phyloP scores from a whole-genome alignment of 495 filamentous ascomycete genomes.

The Lepidopterella palustris region DNA sequence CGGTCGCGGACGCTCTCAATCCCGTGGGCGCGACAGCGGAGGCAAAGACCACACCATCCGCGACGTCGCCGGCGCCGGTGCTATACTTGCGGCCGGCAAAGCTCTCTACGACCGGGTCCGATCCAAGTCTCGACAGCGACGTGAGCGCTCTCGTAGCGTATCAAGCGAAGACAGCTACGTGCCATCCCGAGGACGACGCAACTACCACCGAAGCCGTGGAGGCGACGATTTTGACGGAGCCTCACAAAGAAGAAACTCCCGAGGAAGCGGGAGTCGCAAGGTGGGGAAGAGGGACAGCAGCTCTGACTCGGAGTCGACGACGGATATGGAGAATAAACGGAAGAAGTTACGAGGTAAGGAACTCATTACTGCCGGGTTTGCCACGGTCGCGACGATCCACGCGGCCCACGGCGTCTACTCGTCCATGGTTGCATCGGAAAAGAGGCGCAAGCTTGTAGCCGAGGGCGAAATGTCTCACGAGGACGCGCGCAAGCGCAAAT shows the following conservation, averaged over 20 bases:
- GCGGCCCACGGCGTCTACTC: slow-evolving; percentile 74
- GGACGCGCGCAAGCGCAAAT: slow-evolving; percentile 66
- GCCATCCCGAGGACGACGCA: slow-evolving; percentile 39
- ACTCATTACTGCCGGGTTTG: slow-evolving; percentile 73
- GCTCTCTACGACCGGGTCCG: slow-evolving; percentile 62
- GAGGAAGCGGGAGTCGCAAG: not conserved
- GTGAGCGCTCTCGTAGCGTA: slow-evolving; percentile 34
- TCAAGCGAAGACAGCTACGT: slow-evolving; percentile 53
- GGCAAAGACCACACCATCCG: slow-evolving; percentile 45
- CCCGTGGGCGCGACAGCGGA: slow-evolving; percentile 41
- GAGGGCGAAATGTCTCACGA: slow-evolving; percentile 68
- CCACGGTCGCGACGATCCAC: slow-evolving; percentile 83
- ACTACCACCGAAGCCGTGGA: slow-evolving; percentile 12
- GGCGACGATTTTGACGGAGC: slow-evolving; percentile 11
- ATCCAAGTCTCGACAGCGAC: slow-evolving; percentile 51
- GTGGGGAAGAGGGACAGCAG: slow-evolving; percentile 43
- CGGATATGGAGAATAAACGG: slow-evolving; percentile 65
- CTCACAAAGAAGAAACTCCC: slow-evolving; percentile 12
- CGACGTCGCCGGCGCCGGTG: slow-evolving; percentile 69
- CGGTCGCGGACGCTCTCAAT: slow-evolving; percentile 27
- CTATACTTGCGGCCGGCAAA: slow-evolving; percentile 74
- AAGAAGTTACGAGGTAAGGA: slow-evolving; percentile 82
- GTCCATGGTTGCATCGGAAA: slow-evolving; percentile 66
- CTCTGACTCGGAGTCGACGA: slow-evolving; percentile 62
- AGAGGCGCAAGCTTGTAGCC: slow-evolving; percentile 60